Evolutionary conservation across 495 filamentous ascomycete species (phyloP).

Genomic region (Neurospora sp.): DNA sequence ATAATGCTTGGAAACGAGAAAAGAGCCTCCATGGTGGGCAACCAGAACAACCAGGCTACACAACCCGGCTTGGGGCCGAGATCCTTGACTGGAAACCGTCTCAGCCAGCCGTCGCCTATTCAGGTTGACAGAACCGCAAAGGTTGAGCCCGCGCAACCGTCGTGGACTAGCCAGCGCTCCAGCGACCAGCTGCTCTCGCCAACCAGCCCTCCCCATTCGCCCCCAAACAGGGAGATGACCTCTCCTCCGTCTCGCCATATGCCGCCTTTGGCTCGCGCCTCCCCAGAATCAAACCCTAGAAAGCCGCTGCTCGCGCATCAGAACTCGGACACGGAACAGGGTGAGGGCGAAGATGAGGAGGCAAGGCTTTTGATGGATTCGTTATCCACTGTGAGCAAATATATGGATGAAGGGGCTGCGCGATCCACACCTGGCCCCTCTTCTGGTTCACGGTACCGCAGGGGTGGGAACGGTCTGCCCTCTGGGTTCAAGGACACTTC

Average conservation of each 20-base stretch:
- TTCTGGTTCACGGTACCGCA: conserved; percentile 24
- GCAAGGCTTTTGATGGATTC: conserved; percentile 56
- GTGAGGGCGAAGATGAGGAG: conserved; percentile 56
- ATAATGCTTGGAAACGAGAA: conserved; percentile 57
- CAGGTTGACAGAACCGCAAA: conserved; percentile 46
- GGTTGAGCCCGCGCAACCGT: conserved; percentile 52
- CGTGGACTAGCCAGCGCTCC: conserved; percentile 59
- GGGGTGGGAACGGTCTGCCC: conserved; percentile 20
- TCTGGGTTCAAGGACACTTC: conserved; percentile 14
- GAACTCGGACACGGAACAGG: conserved; percentile 29
- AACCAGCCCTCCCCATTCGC: conserved; percentile 21
- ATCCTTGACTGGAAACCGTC: conserved; percentile 27
- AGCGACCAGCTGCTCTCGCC: conserved; percentile 49
- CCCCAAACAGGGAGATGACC: conserved; percentile 17
- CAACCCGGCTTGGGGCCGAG: conserved; percentile 16
- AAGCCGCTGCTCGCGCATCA: conserved; percentile 36
- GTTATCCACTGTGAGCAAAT: conserved; percentile 39
- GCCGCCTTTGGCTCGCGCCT: conserved; percentile 12
- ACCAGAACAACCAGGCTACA: conserved; percentile 16
- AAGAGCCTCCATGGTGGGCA: conserved; percentile 38
- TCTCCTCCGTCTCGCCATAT: conserved; percentile 26
- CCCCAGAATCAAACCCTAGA: conserved; percentile 35
- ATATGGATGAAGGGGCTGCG: conserved; percentile 20
- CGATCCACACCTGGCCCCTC: conserved; percentile 1
- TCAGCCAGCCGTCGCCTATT: conserved; percentile 45